These are phyloP conservation scores for Flagelloscypha sp. DNA, from an alignment of 768 basidiomycete species.

Conservation along the genomic window DNA sequence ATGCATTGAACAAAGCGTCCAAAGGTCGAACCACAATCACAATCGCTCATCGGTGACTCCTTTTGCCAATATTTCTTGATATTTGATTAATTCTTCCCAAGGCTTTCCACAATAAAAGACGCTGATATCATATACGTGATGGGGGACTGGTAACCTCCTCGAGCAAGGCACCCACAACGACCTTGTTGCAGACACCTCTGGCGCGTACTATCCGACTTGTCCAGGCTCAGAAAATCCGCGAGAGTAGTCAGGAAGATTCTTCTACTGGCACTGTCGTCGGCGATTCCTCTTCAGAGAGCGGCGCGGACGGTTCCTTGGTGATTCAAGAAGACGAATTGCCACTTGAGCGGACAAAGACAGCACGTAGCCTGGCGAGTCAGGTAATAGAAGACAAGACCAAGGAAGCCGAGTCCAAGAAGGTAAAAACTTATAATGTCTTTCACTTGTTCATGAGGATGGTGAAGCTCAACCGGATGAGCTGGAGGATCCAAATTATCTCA, in stretches of 20 bases:
- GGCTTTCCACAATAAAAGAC: conserved; percentile 31
- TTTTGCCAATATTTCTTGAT: too few species aligned
- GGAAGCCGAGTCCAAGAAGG: conserved; percentile 11
- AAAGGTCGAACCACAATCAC: conserved; percentile 44
- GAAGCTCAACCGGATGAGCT: conserved; percentile 27
- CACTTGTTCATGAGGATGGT: conserved; percentile 36
- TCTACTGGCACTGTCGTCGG: conserved; percentile 20
- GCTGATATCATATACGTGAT: conserved; percentile 35
- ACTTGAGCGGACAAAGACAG: conserved; percentile 19
- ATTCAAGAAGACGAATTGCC: conserved; percentile 24
- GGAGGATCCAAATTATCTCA: conserved; percentile 30
- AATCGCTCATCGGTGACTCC: conserved; percentile 58
- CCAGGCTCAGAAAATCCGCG: conserved; percentile 31
- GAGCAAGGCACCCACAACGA: conserved; percentile 36
- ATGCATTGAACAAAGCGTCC: conserved; percentile 41
- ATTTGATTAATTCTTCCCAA: too few species aligned
- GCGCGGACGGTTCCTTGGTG: conserved; percentile 12
- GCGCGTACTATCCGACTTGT: conserved; percentile 36
- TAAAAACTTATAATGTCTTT: conserved; percentile 18
- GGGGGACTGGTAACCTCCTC: conserved; percentile 33
- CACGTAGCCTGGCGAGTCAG: conserved; percentile 25
- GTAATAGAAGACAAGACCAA: conserved; percentile 21
- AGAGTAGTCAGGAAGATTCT: conserved; percentile 20
- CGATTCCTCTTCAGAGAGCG: conserved; percentile 5
- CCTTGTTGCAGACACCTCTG: conserved; percentile 25